phyloP scores from a whole-genome alignment of 805 yeast genomes.

The Candida chauliodis region DNA sequence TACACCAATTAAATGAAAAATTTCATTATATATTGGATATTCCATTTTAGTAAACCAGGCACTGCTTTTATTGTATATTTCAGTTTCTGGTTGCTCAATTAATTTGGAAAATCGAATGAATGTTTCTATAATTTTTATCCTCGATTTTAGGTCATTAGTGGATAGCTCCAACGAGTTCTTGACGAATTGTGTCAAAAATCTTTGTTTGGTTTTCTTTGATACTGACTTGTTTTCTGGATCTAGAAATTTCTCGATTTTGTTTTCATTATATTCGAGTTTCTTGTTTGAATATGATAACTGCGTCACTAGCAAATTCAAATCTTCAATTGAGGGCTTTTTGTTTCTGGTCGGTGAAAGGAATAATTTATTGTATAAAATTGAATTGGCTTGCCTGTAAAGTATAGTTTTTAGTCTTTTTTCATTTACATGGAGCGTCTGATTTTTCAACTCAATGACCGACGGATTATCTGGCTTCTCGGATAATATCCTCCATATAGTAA shows the following conservation, averaged over 20 bases:
- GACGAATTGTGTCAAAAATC: neutral
- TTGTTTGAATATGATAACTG: conserved; percentile 1
- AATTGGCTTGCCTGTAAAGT: conserved; percentile 5
- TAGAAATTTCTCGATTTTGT: neutral
- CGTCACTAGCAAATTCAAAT: neutral
- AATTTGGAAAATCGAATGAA: conserved; percentile 2
- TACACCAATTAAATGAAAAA: conserved; percentile 4
- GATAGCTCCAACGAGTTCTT: conserved; percentile 1
- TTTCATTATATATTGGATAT: neutral
- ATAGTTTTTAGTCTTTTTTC: neutral
- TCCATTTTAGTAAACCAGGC: conserved; percentile 1
- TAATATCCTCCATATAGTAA: neutral
- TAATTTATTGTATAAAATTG: neutral
- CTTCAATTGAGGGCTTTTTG: neutral
- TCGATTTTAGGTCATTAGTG: conserved; percentile 11
- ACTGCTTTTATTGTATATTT: neutral
- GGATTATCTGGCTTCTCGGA: conserved; percentile 2
- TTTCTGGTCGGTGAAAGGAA: neutral
- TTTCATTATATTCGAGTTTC: neutral
- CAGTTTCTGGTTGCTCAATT: neutral
- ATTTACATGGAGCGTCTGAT: neutral
- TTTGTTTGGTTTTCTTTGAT: neutral
- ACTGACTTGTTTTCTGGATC: neutral
- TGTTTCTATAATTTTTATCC: conserved; percentile 2
- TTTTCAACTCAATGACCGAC: neutral